Percentiles rank a stretch among this genome's conserved stretches.
These are phyloP conservation scores for Mycotypha africana DNA, from an alignment of 371 early-diverging fungal genomes.

Conservation along the genomic window DNA sequence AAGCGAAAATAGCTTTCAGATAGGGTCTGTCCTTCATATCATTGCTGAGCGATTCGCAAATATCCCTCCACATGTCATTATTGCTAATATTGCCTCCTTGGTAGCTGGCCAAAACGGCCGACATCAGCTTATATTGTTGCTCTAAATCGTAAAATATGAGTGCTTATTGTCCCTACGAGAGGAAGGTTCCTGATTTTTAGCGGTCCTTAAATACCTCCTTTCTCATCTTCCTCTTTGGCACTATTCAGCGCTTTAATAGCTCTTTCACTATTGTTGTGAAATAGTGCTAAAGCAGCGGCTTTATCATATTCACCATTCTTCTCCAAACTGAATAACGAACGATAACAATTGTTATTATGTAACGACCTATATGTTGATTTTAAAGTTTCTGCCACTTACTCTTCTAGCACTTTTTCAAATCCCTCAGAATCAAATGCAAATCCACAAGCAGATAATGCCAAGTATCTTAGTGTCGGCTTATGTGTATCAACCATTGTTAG, in stretches of 20 bases:
- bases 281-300: conserved; percentile 85
- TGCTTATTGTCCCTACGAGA: no score
- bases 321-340: conserved; percentile 62
- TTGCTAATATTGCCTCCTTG: conserved; percentile 22
- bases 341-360: no score
- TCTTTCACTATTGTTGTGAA: conserved; percentile 69
- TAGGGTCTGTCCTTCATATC: conserved; percentile 68
- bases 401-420: conserved; percentile 59
- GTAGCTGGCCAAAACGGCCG: conserved; percentile 69
- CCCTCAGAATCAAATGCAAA: conserved; percentile 58
- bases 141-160: conserved; percentile 37
- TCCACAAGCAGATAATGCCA: conserved; percentile 72
- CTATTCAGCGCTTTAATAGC: conserved; percentile 68
- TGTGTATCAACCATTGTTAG: conserved; percentile 47
- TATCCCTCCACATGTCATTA: conserved; percentile 53
- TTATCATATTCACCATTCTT: conserved; percentile 63
- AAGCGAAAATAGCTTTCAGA: conserved; percentile 72
- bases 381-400: no score
- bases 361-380: no score
- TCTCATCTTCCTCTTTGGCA: conserved; percentile 44
- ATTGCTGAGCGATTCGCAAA: conserved; percentile 55
- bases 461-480: conserved; percentile 52
- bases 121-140: conserved; percentile 72
- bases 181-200: no score
- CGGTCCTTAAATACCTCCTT: conserved; percentile 12